These are phyloP conservation scores for Penicillium hordei DNA, from an alignment of 2,329 filamentous ascomycete species.

Conservation along the genomic window DNA sequence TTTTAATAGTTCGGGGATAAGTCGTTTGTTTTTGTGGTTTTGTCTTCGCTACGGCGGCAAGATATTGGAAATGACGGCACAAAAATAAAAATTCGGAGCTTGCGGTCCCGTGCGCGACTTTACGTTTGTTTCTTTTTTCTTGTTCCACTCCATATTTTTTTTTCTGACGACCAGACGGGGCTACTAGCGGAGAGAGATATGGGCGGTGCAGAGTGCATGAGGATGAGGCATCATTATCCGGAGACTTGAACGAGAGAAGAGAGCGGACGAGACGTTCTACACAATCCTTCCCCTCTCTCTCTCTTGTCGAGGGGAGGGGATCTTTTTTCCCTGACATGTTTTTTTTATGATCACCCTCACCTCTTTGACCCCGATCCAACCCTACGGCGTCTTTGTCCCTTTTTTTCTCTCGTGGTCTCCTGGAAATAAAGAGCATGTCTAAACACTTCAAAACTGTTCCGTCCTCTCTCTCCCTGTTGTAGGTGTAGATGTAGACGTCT, in stretches of 20 bases:
- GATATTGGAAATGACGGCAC: conserved; percentile 26
- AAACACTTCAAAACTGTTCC: conserved; percentile 27
- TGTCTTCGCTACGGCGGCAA: conserved; percentile 17
- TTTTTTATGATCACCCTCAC: conserved; percentile 26
- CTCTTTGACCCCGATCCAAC: conserved; percentile 29
- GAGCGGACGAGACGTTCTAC: conserved; percentile 24
- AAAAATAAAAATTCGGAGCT: conserved; percentile 30
- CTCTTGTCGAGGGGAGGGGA: conserved; percentile 12
- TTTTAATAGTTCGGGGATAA: conserved; percentile 29
- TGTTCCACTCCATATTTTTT: conserved; percentile 22
- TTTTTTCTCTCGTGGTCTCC: conserved; percentile 31
- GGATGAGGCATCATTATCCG: conserved; percentile 20
- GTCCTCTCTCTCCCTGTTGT: conserved; percentile 7
- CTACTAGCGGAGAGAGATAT: conserved; percentile 28
- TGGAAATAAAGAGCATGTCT: conserved; percentile 35
- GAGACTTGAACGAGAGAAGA: conserved; percentile 27
- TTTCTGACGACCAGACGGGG: conserved; percentile 31
- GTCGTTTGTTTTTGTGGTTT: conserved; percentile 26
- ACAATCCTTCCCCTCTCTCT: conserved; percentile 11
- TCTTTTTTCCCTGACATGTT: conserved; percentile 23
- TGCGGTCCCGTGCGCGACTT: conserved; percentile 27
- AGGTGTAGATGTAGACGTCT: conserved; percentile 7
- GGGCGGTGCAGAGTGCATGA: conserved; percentile 23
- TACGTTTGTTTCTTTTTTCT: conserved; percentile 29
- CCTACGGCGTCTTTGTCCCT: conserved; percentile 28